Evolutionary conservation across 345 rosid genomes (phyloP), one percentile per base, ranked within the genome.

Genomic region (Moricandia arvensis): DNA sequence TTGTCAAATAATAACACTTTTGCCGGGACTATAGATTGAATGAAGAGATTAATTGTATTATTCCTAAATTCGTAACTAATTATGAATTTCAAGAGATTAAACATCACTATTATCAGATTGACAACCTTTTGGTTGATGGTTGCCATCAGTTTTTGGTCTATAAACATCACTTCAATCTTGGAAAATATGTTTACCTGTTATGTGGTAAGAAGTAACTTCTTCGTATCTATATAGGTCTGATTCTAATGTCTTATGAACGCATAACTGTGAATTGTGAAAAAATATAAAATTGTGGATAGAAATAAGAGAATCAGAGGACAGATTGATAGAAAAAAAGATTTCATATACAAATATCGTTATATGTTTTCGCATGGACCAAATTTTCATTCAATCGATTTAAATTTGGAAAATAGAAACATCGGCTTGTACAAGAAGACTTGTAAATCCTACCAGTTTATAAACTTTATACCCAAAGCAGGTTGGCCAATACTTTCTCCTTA

Each of bases 1-100:
- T 76, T 71, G 66, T 70, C 80, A 76, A 76, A 55, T 63, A 54
- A 35, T 69, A 38, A 27, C 74, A 75, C 74, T 75, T 75, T 68
- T 75, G 74, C 74, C 55, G 74, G 74, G 62, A 60, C 67, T 30
- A 33, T 47, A 63, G 38, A 51, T 24, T 72, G 15, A 18, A 53
- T 51, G 63, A 35, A 51, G 62, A 49, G 62, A 59, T 64, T 37
- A 54, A 43, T 7, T 58, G 21, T 34, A 74, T 57, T 65, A 74
- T 66, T 54, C 43, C 13, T 8, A 24, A 59, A 59, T 11, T 37
- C 24, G 49, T 27, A 58, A 41, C n/a, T 67, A 59, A 75, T 75
- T 59, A 31, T 67, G 72, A 74, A 17, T 49, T 15, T 53, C 11
- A 8, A 21, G 41, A 26, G 74, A 75, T 68, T 68, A 68, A 68